Evolutionary conservation across 2,329 filamentous ascomycete species (phyloP).

Genomic region (Epichloe hybrida): DNA sequence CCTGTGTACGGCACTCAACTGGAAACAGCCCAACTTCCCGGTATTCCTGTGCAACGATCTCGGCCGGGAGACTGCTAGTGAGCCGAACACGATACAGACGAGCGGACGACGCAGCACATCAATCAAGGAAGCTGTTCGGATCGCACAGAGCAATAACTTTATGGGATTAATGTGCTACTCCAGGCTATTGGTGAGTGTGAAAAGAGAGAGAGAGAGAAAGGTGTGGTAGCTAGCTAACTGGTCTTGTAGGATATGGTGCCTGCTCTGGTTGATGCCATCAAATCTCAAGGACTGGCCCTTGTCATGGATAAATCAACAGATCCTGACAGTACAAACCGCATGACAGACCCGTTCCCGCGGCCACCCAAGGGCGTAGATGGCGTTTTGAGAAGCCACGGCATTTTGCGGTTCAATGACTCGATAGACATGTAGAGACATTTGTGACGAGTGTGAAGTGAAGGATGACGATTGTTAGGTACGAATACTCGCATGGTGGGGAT

Average conservation of each 20-base stretch:
- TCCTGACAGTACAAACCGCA: conserved; percentile 23
- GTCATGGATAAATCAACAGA: conserved; percentile 74
- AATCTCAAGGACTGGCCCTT: conserved; percentile 81
- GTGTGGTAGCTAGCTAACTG: background rate
- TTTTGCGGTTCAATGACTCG: conserved; percentile 84
- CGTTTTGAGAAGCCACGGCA: conserved; percentile 69
- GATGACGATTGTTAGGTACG: background rate
- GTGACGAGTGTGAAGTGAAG: background rate
- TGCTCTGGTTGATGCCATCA: conserved; percentile 82
- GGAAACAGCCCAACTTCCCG: conserved; percentile 98
- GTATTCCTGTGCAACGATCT: conserved; percentile 92
- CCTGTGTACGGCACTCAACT: conserved; percentile 88
- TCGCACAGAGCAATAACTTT: conserved; percentile 91
- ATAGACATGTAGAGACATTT: conserved; percentile 49
- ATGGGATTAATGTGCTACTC: conserved; percentile 94
- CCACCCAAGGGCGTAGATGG: conserved; percentile 79
- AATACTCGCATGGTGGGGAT: background rate
- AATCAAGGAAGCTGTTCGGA: conserved; percentile 87
- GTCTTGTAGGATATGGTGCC: conserved; percentile 69
- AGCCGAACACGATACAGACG: conserved; percentile 26
- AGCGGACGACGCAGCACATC: conserved; percentile 66
- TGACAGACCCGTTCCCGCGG: conserved; percentile 39
- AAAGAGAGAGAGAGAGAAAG: no score
- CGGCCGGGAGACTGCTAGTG: conserved; percentile 43
- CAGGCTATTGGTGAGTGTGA: conserved; percentile 57